Conservation (phyloP, 2,329 filamentous ascomycete species). For the Microdochium bolleyi region DNA sequence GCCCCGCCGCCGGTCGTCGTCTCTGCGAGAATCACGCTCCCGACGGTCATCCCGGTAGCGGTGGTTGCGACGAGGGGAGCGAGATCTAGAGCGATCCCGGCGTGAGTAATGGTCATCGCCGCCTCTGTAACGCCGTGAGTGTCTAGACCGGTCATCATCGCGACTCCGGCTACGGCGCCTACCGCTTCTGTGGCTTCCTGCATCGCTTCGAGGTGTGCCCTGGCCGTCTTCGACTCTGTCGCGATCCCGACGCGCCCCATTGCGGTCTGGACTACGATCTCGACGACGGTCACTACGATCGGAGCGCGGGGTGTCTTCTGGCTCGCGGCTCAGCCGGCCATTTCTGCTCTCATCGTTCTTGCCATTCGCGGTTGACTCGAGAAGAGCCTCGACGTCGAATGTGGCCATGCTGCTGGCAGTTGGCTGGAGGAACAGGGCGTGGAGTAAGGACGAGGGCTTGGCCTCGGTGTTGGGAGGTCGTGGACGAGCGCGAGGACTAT, state of each 20-base stretch:
- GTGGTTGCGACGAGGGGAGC: constrained; percentile 58
- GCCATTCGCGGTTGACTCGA: constrained; percentile 73
- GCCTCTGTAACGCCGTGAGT: constrained; percentile 64
- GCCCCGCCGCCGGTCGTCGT: constrained; percentile 44
- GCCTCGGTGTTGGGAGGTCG: not conserved
- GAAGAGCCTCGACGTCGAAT: constrained; percentile 78
- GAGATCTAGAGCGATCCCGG: constrained; percentile 59
- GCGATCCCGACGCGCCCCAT: constrained; percentile 38
- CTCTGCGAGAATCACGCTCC: constrained; percentile 28
- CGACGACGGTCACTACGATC: constrained; percentile 41
- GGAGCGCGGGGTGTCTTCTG: constrained; percentile 48
- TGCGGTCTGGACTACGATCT: constrained; percentile 47
- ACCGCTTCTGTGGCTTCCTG: constrained; percentile 68
- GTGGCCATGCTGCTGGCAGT: constrained; percentile 31
- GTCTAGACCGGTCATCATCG: constrained; percentile 61
- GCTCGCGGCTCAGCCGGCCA: constrained; percentile 36
- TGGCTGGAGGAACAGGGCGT: not conserved
- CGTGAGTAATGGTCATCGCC: constrained; percentile 63
- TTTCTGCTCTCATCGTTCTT: constrained; percentile 38
- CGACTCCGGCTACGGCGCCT: constrained; percentile 73
- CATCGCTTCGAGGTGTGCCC: constrained; percentile 65
- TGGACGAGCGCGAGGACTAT: too few relatives aligned
- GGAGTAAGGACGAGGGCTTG: not conserved
- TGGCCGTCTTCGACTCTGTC: constrained; percentile 50
- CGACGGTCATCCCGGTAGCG: constrained; percentile 48